Conservation (phyloP, 257 asterid species). For the Ligustrum vulgare region DNA sequence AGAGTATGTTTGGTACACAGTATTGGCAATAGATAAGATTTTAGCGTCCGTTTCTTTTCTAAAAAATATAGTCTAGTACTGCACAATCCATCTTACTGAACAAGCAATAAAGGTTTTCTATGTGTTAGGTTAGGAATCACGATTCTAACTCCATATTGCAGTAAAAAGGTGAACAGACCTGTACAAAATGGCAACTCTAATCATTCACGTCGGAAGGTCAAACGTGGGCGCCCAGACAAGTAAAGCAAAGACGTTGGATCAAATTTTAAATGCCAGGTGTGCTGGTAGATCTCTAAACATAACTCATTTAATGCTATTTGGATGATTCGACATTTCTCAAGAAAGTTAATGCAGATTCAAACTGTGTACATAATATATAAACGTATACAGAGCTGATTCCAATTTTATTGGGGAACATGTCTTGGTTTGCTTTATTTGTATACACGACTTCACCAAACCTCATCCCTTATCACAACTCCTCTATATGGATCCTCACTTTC, state of each 20-base stretch:
- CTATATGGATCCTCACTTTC: background rate
- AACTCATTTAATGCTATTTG: background rate
- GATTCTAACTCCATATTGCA: constrained; percentile 26
- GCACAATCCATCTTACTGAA: background rate
- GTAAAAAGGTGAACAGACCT: constrained; percentile 41
- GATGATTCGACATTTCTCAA: background rate
- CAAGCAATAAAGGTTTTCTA: background rate
- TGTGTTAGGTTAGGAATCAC: background rate
- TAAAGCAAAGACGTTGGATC: constrained; percentile 14
- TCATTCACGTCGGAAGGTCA: constrained; percentile 46
- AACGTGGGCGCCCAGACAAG: constrained; percentile 46
- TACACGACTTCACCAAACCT: background rate
- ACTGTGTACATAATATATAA: background rate
- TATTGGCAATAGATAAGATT: background rate
- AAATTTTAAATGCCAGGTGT: background rate
- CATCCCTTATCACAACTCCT: background rate
- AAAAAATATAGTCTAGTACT: no score
- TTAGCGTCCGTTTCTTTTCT: background rate
- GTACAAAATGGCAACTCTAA: constrained; percentile 34
- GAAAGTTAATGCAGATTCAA: background rate
- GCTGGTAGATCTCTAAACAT: background rate
- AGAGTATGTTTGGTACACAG: background rate
- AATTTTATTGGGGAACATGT: background rate
- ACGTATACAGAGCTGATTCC: background rate
- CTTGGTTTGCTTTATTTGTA: background rate